Evolutionary conservation across 176 grass and related monocot species (phyloP).

Genomic region (Rhynchospora tenuis): DNA sequence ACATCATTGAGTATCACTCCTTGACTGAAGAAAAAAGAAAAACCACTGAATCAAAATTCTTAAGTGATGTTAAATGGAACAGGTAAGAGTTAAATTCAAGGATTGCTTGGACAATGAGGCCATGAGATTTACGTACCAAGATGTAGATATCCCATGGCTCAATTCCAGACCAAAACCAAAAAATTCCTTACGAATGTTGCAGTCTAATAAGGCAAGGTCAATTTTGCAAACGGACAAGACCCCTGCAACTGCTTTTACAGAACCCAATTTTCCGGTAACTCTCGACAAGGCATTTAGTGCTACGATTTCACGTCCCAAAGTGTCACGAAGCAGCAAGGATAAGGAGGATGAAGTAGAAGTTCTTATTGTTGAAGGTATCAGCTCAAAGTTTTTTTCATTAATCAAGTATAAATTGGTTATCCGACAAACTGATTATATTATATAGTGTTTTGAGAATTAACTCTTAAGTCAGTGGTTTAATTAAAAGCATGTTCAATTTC

Average conservation of each 20-base stretch:
- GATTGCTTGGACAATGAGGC: slow-evolving; percentile 37
- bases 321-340: slow-evolving; percentile 26
- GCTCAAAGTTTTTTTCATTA: background rate
- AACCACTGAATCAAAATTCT: slow-evolving; percentile 12
- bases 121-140: slow-evolving; percentile 49
- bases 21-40: slow-evolving; percentile 5
- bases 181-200: background rate
- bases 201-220: slow-evolving; percentile 6
- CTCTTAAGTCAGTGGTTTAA: no score
- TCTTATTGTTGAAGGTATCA: slow-evolving; percentile 48
- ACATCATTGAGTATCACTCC: background rate
- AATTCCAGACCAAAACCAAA: slow-evolving; percentile 10
- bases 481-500: no score
- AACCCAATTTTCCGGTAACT: slow-evolving; percentile 32
- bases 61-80: slow-evolving; percentile 50
- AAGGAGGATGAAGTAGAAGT: slow-evolving; percentile 60
- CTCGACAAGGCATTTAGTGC: slow-evolving; percentile 23
- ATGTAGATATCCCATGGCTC: slow-evolving; percentile 54
- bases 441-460: no score
- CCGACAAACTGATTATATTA: no score
- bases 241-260: background rate
- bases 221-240: background rate
- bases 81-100: slow-evolving; percentile 47
- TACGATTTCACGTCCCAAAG: slow-evolving; percentile 35
- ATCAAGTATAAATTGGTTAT: background rate